phyloP scores from a whole-genome alignment of 352 stramenopile species.

The Nothophytophthora sp. region DNA sequence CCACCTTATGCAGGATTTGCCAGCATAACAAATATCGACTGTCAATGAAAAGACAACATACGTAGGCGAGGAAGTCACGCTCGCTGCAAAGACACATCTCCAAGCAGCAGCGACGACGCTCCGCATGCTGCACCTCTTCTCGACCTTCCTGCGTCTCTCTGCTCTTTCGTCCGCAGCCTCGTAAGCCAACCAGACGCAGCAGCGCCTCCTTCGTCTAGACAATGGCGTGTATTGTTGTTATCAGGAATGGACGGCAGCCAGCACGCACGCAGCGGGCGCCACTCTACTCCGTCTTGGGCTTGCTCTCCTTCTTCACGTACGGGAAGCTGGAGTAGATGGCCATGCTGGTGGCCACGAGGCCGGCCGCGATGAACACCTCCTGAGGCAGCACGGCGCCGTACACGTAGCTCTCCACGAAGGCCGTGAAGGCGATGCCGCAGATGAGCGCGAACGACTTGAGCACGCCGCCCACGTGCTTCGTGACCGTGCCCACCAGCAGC shows the following conservation, averaged over 20 bases:
- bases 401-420: conserved; percentile 72
- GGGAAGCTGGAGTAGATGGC: conserved; percentile 76
- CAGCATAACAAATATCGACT: no score
- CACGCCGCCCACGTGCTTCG: conserved; percentile 90
- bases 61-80: no score
- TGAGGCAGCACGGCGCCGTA: conserved; percentile 61
- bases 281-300: conserved; percentile 37
- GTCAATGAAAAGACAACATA: no score
- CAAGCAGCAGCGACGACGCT: no score
- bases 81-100: no score
- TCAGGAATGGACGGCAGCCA: not conserved
- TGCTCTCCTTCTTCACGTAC: conserved; percentile 42
- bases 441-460: conserved; percentile 91
- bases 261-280: not conserved
- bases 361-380: conserved; percentile 71
- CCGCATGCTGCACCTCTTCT: no score
- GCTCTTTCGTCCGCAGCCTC: no score
- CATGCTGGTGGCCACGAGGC: conserved; percentile 67
- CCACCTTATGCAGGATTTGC: no score
- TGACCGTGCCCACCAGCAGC: conserved; percentile 86
- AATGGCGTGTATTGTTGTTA: not conserved
- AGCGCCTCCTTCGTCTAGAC: no score
- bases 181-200: no score
- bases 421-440: conserved; percentile 87
- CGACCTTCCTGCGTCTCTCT: no score